Percentiles rank a stretch among this genome's conserved stretches.
phyloP scores from a whole-genome alignment of 768 basidiomycete species.

The Hygrocybe punicea region DNA sequence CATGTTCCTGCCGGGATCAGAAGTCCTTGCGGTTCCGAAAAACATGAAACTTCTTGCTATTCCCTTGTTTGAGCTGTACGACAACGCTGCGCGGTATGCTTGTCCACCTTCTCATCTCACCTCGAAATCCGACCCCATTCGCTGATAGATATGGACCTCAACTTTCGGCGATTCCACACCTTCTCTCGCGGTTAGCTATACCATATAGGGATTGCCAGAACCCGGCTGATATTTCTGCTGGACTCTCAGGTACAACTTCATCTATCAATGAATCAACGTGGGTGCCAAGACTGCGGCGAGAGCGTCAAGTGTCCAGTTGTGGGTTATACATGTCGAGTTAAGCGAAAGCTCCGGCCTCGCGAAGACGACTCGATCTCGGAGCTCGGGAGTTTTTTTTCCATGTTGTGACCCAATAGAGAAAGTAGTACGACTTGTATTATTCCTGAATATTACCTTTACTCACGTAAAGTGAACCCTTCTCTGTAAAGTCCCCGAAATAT shows the following conservation, averaged over 20 bases:
- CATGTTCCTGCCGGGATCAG: slow-evolving; percentile 39
- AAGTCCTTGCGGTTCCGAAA: slow-evolving; percentile 93
- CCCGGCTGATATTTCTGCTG: not conserved
- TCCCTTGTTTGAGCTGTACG: slow-evolving; percentile 94
- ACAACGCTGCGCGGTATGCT: slow-evolving; percentile 83
- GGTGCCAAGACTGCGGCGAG: not conserved
- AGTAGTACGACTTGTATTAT: too few relatives aligned
- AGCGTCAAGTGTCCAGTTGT: not conserved
- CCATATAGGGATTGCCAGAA: not conserved
- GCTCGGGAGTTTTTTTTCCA: too few relatives aligned
- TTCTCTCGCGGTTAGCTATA: slow-evolving; percentile 68
- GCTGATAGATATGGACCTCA: slow-evolving; percentile 78
- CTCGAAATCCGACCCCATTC: not conserved
- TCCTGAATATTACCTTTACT: too few relatives aligned
- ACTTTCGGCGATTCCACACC: slow-evolving; percentile 88
- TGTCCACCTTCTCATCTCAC: not conserved
- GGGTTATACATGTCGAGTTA: not conserved
- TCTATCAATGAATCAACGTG: slow-evolving; percentile 53
- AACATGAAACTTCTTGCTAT: slow-evolving; percentile 99
- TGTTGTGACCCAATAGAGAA: too few relatives aligned
- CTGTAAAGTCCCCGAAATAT: too few relatives aligned
- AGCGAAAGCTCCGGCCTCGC: too few relatives aligned
- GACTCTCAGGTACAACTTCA: slow-evolving; percentile 68
- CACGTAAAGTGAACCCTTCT: too few relatives aligned
- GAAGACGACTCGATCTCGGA: too few relatives aligned